phyloP scores from a whole-genome alignment of 2,329 filamentous ascomycete genomes.

The Cordyceps javanica region DNA sequence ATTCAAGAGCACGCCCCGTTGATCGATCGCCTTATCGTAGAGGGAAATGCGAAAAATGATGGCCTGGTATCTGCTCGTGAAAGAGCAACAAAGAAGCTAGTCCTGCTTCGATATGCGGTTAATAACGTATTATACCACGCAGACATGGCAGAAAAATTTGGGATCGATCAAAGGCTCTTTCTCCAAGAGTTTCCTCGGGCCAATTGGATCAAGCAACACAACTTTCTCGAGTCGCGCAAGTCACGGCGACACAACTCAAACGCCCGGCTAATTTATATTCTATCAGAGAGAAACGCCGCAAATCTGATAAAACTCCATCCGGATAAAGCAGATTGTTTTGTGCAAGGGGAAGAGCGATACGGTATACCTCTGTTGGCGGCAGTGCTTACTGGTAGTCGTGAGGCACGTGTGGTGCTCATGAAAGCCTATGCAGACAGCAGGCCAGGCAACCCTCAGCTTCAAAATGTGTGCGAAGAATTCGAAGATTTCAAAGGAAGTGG shows the following conservation, averaged over 20 bases:
- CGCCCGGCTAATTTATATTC: slow-evolving; percentile 13
- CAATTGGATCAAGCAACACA: neutral
- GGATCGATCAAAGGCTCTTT: neutral
- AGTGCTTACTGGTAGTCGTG: neutral
- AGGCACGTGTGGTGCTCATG: neutral
- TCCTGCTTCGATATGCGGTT: slow-evolving; percentile 15
- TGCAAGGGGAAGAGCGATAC: neutral
- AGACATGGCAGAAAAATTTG: neutral
- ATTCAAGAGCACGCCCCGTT: neutral
- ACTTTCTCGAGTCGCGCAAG: neutral
- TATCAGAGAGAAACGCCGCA: neutral
- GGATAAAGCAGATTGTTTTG: neutral
- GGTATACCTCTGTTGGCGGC: neutral
- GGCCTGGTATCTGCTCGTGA: neutral
- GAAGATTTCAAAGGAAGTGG: neutral
- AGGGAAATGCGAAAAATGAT: too few relatives aligned
- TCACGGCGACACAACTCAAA: neutral
- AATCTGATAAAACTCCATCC: neutral
- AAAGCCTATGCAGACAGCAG: neutral
- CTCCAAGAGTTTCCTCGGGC: neutral
- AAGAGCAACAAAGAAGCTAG: neutral
- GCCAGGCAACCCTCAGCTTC: neutral
- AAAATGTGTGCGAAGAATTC: neutral
- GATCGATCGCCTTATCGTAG: too few relatives aligned
- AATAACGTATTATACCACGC: slow-evolving; percentile 16